Base-by-base conservation (phyloP, 2,329 filamentous ascomycete species). In the Cladosporium sp. region DNA sequence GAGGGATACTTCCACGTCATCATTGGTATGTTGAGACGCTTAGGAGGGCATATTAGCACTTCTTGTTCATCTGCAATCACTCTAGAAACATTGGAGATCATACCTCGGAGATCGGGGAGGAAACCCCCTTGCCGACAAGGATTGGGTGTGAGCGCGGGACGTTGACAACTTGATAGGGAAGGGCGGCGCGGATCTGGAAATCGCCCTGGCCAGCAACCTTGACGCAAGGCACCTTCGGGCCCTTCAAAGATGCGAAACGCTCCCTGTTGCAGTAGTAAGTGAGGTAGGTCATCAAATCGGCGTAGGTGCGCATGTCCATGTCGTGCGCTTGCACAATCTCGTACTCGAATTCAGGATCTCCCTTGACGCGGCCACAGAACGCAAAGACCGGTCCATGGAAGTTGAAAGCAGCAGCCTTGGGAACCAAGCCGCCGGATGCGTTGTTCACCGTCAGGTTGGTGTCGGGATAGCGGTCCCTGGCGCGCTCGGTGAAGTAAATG, bases 91-190 rank as follows among this genome's bases (percentile, higher is more conserved):
- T 34, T 7, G 11, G 13, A 34, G 32, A 34, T 13, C 39, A 18
- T 39, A 61, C 58, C 46, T 36, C 6, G 28, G 58, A 61, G 13
- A 53, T 32, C 2, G 18, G 6, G 1, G 46, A 61, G n/a, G 26
- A 18, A 1, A n/a, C 10, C 8, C 30, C 46, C 7, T 61, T 14
- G 5, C 30, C 28, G 2, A n/a, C 3, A n/a, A 61, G 53, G n/a
- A 53, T 26, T 11, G 46, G 58, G 30, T 61, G 58, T 7, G 58
- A 28, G n/a, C 46, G 58, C 21, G 58, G 58, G 8, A 61, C 30
- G 21, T 18, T 46, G 13, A 61, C 58, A 2, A 43, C 26, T 28
- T 60, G 39, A n/a, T 28, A n/a, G 10, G 25, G 32, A 13, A n/a
- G 58, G 11, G 8, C 5, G 11, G 8, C 5, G 18, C 39, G n/a